These are phyloP conservation scores for Dendrostoma leiphaemia DNA, from an alignment of 2,329 filamentous ascomycete genomes.

Conservation along the genomic window DNA sequence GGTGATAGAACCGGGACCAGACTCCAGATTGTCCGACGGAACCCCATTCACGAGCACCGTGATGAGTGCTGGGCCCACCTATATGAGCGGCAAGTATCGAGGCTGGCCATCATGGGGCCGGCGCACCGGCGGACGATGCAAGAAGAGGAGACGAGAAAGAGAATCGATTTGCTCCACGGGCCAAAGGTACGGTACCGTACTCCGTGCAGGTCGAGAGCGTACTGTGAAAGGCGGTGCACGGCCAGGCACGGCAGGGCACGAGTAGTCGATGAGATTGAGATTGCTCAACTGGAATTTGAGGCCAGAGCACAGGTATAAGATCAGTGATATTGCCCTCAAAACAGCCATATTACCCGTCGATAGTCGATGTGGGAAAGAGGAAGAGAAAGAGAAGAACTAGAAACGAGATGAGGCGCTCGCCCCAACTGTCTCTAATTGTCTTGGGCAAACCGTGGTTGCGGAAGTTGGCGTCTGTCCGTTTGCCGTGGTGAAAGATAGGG, in stretches of 20 bases:
- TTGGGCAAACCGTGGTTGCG: background rate
- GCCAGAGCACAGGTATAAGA: background rate
- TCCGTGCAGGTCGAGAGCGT: background rate
- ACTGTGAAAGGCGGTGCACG: background rate
- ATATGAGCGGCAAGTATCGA: background rate
- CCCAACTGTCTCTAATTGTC: background rate
- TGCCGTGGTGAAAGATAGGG: too few relatives aligned
- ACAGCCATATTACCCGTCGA: constrained; percentile 2
- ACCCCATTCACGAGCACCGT: background rate
- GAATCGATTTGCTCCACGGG: too few relatives aligned
- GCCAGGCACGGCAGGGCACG: too few relatives aligned
- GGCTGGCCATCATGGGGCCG: background rate
- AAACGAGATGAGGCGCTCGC: background rate
- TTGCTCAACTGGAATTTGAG: background rate
- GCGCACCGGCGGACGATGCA: background rate
- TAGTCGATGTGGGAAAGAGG: constrained; percentile 1
- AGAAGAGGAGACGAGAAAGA: background rate
- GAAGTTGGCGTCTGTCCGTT: too few relatives aligned
- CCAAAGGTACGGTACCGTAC: too few relatives aligned
- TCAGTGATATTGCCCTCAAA: constrained; percentile 4
- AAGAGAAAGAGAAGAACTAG: background rate
- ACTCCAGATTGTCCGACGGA: background rate
- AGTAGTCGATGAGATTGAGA: background rate
- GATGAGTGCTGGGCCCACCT: constrained; percentile 1
- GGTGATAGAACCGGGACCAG: background rate